These are phyloP conservation scores for Geopyxis carbonaria DNA, from an alignment of 495 filamentous ascomycete species.

Conservation along the genomic window DNA sequence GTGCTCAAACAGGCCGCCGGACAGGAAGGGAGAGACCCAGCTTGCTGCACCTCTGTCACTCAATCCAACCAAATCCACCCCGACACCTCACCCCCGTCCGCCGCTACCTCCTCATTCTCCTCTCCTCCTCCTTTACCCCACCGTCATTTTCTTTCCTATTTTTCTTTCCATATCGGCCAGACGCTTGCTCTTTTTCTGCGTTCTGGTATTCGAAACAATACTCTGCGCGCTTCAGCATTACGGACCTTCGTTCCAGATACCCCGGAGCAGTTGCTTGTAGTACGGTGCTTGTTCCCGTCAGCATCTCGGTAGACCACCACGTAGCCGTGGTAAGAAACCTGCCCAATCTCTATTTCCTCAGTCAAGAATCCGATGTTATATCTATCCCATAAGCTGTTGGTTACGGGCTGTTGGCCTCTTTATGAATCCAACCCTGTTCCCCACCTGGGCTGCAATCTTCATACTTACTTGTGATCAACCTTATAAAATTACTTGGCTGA, in stretches of 20 bases:
- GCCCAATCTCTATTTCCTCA: background rate
- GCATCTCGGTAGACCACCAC: slow-evolving; percentile 2
- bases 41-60: slow-evolving; percentile 2
- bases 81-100: slow-evolving; percentile 19
- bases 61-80: slow-evolving; percentile 20
- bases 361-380: too few relatives aligned
- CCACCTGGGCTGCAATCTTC: too few relatives aligned
- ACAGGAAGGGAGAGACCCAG: too few relatives aligned
- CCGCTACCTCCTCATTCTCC: slow-evolving; percentile 21
- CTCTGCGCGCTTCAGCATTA: background rate
- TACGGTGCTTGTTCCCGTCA: slow-evolving; percentile 2
- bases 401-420: too few relatives aligned
- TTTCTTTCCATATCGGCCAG: slow-evolving; percentile 1
- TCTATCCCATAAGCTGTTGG: too few relatives aligned
- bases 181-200: background rate
- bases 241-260: slow-evolving; percentile 3
- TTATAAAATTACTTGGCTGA: too few relatives aligned
- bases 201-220: background rate
- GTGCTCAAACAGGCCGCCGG: too few relatives aligned
- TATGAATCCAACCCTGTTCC: too few relatives aligned
- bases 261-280: slow-evolving; percentile 3
- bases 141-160: slow-evolving; percentile 5
- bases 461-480: too few relatives aligned
- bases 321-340: slow-evolving; percentile 7
- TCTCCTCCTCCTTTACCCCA: slow-evolving; percentile 13